These are phyloP conservation scores for Amanita thiersii DNA, from an alignment of 768 basidiomycete species.

Conservation along the genomic window DNA sequence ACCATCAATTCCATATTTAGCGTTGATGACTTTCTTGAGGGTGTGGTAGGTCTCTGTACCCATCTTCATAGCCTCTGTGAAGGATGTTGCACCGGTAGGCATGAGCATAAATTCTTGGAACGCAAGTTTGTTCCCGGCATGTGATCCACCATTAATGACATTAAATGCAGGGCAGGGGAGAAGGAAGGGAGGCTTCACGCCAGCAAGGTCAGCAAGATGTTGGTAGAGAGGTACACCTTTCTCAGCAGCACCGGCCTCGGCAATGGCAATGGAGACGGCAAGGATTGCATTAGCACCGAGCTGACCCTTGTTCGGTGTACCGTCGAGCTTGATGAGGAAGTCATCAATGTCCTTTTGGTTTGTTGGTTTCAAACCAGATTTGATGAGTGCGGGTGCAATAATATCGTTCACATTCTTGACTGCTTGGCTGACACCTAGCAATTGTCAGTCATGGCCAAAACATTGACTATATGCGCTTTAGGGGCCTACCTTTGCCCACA, in stretches of 20 bases:
- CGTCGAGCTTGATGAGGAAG: slow-evolving; percentile 96
- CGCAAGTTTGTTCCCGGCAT: slow-evolving; percentile 98
- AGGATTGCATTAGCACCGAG: slow-evolving; percentile 99
- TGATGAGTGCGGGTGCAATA: slow-evolving; percentile 85
- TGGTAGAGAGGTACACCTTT: slow-evolving; percentile 94
- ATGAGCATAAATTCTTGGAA: slow-evolving; percentile 99
- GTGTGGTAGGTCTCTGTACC: slow-evolving; percentile 98
- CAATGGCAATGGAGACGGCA: slow-evolving; percentile 93
- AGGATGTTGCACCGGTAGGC: slow-evolving; percentile 84
- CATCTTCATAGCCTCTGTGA: slow-evolving; percentile 98
- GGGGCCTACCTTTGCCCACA: slow-evolving; percentile 81
- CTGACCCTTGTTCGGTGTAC: slow-evolving; percentile 97
- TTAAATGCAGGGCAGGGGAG: slow-evolving; percentile 95
- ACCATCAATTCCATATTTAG: slow-evolving; percentile 99
- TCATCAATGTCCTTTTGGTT: slow-evolving; percentile 95
- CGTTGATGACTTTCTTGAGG: slow-evolving; percentile 97
- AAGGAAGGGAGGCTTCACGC: slow-evolving; percentile 88
- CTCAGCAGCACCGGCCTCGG: slow-evolving; percentile 89
- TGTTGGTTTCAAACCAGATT: slow-evolving; percentile 76
- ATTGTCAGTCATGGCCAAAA: slow-evolving; percentile 2
- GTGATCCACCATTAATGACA: slow-evolving; percentile 99
- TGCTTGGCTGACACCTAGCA: slow-evolving; percentile 83
- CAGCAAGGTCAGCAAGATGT: slow-evolving; percentile 93
- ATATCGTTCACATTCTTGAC: slow-evolving; percentile 88
- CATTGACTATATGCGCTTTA: slow-evolving; percentile 4